Evolutionary conservation across 108 stramenopile genomes (phyloP).

Genomic region (Fragilaria crotonensis): DNA sequence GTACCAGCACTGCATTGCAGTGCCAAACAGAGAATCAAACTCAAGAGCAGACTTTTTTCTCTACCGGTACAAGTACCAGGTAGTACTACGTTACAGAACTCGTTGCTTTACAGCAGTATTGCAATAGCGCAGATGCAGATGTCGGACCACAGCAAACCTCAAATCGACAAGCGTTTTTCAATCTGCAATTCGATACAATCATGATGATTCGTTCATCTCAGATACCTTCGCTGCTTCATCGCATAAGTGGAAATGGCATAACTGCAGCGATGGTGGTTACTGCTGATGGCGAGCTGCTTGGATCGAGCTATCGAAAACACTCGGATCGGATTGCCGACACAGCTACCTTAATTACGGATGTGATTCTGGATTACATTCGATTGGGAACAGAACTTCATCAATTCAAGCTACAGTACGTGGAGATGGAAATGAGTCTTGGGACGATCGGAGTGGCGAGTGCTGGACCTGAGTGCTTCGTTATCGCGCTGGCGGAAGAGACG

Average conservation of each 20-base stretch:
- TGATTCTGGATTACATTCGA: constrained; percentile 55
- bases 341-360: constrained; percentile 70
- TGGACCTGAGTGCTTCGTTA: constrained; percentile 58
- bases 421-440: constrained; percentile 43
- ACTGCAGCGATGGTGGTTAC: constrained; percentile 70
- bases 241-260: constrained; percentile 64
- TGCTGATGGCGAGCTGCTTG: constrained; percentile 65
- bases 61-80: too few species aligned
- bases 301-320: constrained; percentile 13
- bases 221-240: constrained; percentile 63
- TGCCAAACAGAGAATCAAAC: too few species aligned
- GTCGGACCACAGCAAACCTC: too few species aligned
- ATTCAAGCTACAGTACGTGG: constrained; percentile 40
- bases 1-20: too few species aligned
- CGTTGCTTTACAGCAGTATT: too few species aligned
- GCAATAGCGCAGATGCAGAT: too few species aligned
- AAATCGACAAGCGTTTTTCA: too few species aligned
- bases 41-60: too few species aligned
- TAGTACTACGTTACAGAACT: too few species aligned
- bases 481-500: constrained; percentile 60
- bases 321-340: constrained; percentile 41
- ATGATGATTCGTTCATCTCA: constrained; percentile 75
- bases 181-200: too few species aligned
- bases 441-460: constrained; percentile 58
- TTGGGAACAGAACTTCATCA: constrained; percentile 45